phyloP scores from a whole-genome alignment of 352 stramenopile genomes.

The Achlya hypogyna region DNA sequence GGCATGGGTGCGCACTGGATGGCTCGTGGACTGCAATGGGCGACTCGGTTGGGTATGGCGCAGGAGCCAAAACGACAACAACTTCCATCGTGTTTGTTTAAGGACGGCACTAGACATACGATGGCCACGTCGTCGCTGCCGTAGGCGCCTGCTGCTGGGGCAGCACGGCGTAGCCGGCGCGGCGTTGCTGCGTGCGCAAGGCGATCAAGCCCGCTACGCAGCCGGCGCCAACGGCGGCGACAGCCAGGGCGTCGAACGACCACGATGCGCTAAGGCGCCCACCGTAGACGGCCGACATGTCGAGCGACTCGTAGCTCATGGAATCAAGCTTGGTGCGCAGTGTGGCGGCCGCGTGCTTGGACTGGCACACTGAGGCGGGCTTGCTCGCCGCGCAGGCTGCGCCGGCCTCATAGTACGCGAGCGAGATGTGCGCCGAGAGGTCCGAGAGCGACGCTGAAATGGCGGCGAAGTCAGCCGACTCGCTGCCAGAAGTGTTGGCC shows the following conservation, averaged over 20 bases:
- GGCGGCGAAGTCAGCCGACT: neutral
- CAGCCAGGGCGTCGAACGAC: neutral
- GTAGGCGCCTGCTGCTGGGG: neutral
- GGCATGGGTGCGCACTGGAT: neutral
- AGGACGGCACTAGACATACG: neutral
- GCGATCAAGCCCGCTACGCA: neutral
- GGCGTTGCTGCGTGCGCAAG: constrained; percentile 6
- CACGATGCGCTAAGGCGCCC: neutral
- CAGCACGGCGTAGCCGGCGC: constrained; percentile 7
- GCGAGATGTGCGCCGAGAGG: neutral
- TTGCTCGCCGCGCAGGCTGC: neutral
- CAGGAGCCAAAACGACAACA: neutral
- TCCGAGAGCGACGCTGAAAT: neutral
- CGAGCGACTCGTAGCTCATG: constrained; percentile 8
- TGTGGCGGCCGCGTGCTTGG: constrained; percentile 4
- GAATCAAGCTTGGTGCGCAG: neutral
- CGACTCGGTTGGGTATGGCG: neutral
- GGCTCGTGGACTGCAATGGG: neutral
- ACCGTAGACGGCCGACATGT: constrained; percentile 11
- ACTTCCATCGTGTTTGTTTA: neutral
- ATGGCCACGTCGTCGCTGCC: neutral
- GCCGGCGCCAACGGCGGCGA: neutral
- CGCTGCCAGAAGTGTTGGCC: neutral
- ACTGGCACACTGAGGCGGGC: constrained; percentile 4
- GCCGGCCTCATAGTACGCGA: constrained; percentile 12